Percentiles rank a stretch among this genome's conserved stretches.
Conservation (phyloP, 75 land plant species). For the Pinus taeda region DNA sequence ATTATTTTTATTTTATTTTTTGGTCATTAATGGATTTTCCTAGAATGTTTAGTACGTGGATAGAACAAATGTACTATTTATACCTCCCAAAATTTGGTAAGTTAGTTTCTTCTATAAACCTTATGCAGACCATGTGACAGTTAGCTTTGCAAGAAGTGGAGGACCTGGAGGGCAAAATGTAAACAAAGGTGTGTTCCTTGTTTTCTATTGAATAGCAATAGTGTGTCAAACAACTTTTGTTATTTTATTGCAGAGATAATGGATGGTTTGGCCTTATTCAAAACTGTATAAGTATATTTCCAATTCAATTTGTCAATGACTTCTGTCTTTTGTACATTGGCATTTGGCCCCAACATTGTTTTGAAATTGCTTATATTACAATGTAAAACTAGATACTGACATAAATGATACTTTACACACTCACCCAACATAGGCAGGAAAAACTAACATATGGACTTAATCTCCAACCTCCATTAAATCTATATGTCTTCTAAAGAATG, state of each 20-base stretch:
- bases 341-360: not conserved
- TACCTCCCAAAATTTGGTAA: not conserved
- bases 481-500: too few relatives aligned
- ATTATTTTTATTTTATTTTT: not conserved
- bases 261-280: not conserved
- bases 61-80: not conserved
- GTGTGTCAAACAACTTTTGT: not conserved
- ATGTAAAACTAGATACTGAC: too few relatives aligned
- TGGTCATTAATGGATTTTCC: not conserved
- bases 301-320: not conserved
- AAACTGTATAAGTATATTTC: not conserved
- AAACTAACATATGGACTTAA: too few relatives aligned
- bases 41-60: not conserved
- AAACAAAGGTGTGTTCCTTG: constrained; percentile 65
- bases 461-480: too few relatives aligned
- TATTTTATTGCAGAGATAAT: not conserved
- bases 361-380: too few relatives aligned
- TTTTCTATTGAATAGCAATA: not conserved
- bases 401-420: too few relatives aligned
- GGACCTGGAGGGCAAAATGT: constrained; percentile 99
- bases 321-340: not conserved
- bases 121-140: constrained; percentile 77
- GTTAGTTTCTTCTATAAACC: not conserved
- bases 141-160: constrained; percentile 96
- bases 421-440: too few relatives aligned